phyloP scores from a whole-genome alignment of 305 asterid species.

The Euphrasia arctica region DNA sequence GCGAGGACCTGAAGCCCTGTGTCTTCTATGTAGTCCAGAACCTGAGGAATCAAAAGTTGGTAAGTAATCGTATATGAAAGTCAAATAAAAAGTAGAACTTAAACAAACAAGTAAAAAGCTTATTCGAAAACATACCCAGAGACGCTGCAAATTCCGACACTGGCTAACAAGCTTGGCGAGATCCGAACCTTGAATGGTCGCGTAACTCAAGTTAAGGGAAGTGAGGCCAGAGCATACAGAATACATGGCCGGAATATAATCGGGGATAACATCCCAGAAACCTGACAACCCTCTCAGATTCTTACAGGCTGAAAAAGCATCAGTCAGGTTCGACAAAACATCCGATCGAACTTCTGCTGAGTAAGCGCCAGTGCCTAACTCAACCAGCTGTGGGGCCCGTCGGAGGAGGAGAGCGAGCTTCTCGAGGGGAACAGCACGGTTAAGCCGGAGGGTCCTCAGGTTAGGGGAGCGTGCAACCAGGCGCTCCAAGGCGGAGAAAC shows the following conservation, averaged over 20 bases:
- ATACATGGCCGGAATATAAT: conserved; percentile 80
- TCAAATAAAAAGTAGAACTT: too few species aligned
- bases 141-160: conserved; percentile 70
- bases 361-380: conserved; percentile 86
- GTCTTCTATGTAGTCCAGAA: conserved; percentile 91
- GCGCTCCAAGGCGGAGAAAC: conserved; percentile 75
- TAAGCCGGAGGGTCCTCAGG: conserved; percentile 71
- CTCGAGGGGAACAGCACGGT: conserved; percentile 94
- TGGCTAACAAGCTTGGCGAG: conserved; percentile 65
- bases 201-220: conserved; percentile 80
- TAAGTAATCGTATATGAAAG: neutral
- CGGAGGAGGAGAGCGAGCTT: conserved; percentile 70
- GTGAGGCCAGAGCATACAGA: conserved; percentile 66
- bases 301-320: conserved; percentile 75
- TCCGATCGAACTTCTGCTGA: conserved; percentile 69
- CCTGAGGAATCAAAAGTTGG: conserved; percentile 34
- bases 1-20: conserved; percentile 76
- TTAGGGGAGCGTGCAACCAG: conserved; percentile 77
- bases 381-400: conserved; percentile 82
- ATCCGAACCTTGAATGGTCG: conserved; percentile 71
- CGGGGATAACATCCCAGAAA: conserved; percentile 87
- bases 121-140: conserved; percentile 60
- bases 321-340: conserved; percentile 52
- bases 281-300: conserved; percentile 80
- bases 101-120: neutral